Percentiles rank a stretch among this genome's conserved stretches.
Evolutionary conservation across 208 protist species (phyloP).

Genomic region (Borovskyia barvae): DNA sequence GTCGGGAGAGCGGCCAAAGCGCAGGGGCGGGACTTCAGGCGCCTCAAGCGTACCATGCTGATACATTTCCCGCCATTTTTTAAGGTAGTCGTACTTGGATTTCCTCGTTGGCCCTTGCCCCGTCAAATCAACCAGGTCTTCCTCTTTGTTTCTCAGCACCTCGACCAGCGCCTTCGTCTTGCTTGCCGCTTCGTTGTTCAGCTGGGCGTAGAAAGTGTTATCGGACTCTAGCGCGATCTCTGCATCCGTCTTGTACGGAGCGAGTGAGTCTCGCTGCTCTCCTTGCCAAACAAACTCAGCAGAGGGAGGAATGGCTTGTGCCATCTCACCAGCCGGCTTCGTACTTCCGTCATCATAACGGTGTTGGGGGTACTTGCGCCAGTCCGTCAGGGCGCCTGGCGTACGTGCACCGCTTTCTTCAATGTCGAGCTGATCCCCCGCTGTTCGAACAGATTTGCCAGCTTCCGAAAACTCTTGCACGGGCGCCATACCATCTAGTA

Average conservation of each 20-base stretch:
- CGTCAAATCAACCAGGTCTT: conserved; percentile 49
- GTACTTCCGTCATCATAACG: conserved; percentile 58
- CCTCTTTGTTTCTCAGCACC: conserved; percentile 57
- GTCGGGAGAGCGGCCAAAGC: conserved; percentile 69
- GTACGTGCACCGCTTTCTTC: conserved; percentile 64
- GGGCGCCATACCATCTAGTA: conserved; percentile 41
- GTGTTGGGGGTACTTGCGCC: conserved; percentile 55
- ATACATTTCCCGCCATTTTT: conserved; percentile 92
- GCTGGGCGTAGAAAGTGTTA: conserved; percentile 76
- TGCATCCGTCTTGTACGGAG: conserved; percentile 84
- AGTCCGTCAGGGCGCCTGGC: conserved; percentile 72
- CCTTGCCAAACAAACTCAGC: conserved; percentile 82
- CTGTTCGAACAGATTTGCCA: conserved; percentile 55
- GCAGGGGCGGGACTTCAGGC: conserved; percentile 60
- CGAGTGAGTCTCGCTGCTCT: conserved; percentile 63
- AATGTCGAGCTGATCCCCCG: conserved; percentile 81
- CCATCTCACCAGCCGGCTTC: conserved; percentile 77
- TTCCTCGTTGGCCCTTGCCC: conserved; percentile 58
- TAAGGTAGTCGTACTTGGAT: conserved; percentile 89
- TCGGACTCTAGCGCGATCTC: conserved; percentile 82
- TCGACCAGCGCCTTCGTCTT: conserved; percentile 57
- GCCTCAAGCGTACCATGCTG: conserved; percentile 85
- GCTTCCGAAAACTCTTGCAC: conserved; percentile 54
- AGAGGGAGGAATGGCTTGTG: conserved; percentile 46
- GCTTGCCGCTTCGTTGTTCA: conserved; percentile 38